Evolutionary conservation across 2,329 filamentous ascomycete genomes (phyloP), one percentile per base, ranked within the genome.

Genomic region (Colletotrichum paranaense): DNA sequence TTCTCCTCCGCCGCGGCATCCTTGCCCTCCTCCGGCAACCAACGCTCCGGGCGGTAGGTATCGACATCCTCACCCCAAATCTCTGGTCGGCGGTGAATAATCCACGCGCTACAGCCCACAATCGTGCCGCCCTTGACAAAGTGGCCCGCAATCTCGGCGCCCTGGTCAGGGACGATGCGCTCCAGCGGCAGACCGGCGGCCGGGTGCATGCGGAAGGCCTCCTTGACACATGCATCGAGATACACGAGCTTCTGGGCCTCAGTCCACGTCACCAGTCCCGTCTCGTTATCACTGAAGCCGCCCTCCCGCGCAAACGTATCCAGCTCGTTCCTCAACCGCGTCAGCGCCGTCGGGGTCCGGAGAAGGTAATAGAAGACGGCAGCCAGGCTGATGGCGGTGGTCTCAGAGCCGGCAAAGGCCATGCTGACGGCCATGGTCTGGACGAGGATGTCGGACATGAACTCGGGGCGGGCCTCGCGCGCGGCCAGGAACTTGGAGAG

Each of bases 201-300:
- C 0, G 94, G 94, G 79, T 95, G 93, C 76, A 95, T 80, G 14
- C 93, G 90, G 84, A 95, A 94, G 5, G 92, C 90, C 81, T 97
- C 94, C 78, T 95, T 94, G 77, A 96, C 88, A 68, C 91, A 92
- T 4, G 93, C 94, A 78, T 95, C 92, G 6, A 97, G 89, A 80
- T 95, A 97, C 0, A 90, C 89, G 2, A 97, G 86, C 67, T 88
- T 89, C 80, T 94, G 92, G 62, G 87, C 88, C 81, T 95, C 92
- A 46, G 89, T 79, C 89, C 92, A 94, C 1, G 90, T 92, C 6
- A 95, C 92, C 5, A 91, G 86, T 7, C 89, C 89, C 19, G 89
- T 87, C n/a, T 86, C 82, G 60, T 80, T 79, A 78, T 89, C 88
- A 28, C 81, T 81, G 75, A 90, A 90, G 7, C 76, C 79, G 3